A percentile compares a stretch with the other conserved stretches of the same genome.
phyloP scores from a whole-genome alignment of 805 yeast species.

The Saturnispora hagleri region DNA sequence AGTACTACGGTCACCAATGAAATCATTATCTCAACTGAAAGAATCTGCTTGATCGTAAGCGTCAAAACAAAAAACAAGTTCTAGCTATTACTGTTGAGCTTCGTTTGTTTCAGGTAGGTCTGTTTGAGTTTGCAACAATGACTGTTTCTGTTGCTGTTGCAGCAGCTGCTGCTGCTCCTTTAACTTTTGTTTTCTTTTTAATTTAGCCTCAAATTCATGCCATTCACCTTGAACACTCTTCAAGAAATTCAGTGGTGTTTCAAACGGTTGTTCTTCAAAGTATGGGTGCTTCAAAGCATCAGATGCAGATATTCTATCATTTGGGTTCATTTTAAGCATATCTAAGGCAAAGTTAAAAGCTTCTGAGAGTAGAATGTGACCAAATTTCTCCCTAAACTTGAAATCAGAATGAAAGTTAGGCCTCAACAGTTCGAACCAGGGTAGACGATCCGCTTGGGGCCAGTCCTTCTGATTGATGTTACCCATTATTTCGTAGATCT shows the following conservation, averaged over 20 bases:
- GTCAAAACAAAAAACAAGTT: too few relatives aligned
- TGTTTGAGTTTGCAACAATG: constrained; percentile 3
- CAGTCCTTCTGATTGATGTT: constrained; percentile 66
- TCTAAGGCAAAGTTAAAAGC: constrained; percentile 58
- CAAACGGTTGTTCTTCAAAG: constrained; percentile 60
- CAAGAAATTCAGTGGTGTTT: constrained; percentile 49
- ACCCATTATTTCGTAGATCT: constrained; percentile 79
- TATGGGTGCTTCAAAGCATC: constrained; percentile 65
- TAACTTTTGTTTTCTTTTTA: constrained; percentile 40
- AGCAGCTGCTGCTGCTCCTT: constrained; percentile 15
- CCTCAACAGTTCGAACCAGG: constrained; percentile 85
- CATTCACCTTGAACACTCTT: constrained; percentile 70
- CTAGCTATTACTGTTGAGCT: too few relatives aligned
- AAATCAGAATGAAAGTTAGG: constrained; percentile 38
- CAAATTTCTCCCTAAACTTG: constrained; percentile 35
- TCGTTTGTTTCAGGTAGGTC: too few relatives aligned
- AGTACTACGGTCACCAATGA: too few relatives aligned
- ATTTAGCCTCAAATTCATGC: constrained; percentile 95
- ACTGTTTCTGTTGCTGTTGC: constrained; percentile 7
- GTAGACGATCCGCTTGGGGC: constrained; percentile 71
- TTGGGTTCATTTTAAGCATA: constrained; percentile 63
- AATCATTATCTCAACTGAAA: too few relatives aligned
- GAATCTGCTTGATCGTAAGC: too few relatives aligned
- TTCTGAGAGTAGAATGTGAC: constrained; percentile 34
- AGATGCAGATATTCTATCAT: constrained; percentile 52